Evolutionary conservation across 2,329 filamentous ascomycete genomes (phyloP).

Genomic region (Aplosporella prunicola): DNA sequence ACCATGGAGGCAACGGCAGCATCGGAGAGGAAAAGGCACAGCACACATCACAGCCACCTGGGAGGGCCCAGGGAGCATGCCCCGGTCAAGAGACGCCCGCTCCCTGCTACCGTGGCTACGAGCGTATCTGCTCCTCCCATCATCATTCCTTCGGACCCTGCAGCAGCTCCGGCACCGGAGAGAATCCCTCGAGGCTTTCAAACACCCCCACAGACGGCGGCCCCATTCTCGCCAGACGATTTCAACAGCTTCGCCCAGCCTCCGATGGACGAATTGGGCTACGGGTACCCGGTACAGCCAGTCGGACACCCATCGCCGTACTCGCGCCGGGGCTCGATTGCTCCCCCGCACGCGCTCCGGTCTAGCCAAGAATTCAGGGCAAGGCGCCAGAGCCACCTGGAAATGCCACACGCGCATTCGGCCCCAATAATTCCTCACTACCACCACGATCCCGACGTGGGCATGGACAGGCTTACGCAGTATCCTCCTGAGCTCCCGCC

Average conservation of each 20-base stretch:
- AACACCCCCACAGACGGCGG: conserved; percentile 19
- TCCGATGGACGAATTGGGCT: neutral
- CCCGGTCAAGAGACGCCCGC: conserved; percentile 69
- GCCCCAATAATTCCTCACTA: conserved; percentile 23
- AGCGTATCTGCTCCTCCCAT: conserved; percentile 32
- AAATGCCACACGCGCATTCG: conserved; percentile 36
- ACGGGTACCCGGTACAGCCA: conserved; percentile 6
- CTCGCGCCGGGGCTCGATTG: too few relatives aligned
- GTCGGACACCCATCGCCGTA: conserved; percentile 1
- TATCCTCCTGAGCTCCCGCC: conserved; percentile 9
- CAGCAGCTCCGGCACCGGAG: conserved; percentile 13
- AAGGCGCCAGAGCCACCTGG: conserved; percentile 19
- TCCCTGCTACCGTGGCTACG: conserved; percentile 65
- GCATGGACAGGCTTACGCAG: neutral
- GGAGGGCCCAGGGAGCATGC: conserved; percentile 39
- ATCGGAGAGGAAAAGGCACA: conserved; percentile 42
- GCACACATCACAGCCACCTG: conserved; percentile 28
- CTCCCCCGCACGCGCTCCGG: too few relatives aligned
- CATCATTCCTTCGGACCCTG: conserved; percentile 6
- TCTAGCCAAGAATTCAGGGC: conserved; percentile 23
- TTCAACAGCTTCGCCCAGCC: conserved; percentile 8
- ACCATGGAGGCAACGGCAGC: conserved; percentile 13
- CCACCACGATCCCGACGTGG: conserved; percentile 5
- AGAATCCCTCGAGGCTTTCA: conserved; percentile 22
- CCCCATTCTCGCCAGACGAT: conserved; percentile 9